Conservation (phyloP, 2,329 filamentous ascomycete genomes). For the Ophioceras dolichostomum region DNA sequence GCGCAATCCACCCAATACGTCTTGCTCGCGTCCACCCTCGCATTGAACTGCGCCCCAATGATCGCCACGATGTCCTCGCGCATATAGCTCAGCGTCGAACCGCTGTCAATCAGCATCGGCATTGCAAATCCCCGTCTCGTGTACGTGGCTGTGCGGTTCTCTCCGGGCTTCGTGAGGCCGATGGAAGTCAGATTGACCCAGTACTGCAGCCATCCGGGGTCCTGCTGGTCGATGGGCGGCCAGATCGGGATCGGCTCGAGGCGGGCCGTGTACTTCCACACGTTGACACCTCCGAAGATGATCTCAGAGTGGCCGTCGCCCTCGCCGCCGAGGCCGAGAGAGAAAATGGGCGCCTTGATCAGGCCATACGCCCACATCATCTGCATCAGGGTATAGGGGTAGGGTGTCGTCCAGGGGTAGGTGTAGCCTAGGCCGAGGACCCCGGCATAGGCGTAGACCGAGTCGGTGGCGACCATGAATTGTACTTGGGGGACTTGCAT, state of each 20-base stretch:
- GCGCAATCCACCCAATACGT: constrained; percentile 22
- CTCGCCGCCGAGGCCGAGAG: constrained; percentile 20
- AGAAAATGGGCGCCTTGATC: constrained; percentile 23
- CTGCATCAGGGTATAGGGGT: constrained; percentile 19
- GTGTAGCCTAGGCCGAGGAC: constrained; percentile 24
- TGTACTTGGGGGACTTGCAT: constrained; percentile 18
- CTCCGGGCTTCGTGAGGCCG: constrained; percentile 16
- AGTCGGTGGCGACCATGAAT: constrained; percentile 22
- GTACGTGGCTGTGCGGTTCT: constrained; percentile 10
- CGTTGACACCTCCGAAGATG: constrained; percentile 34
- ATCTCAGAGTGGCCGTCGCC: constrained; percentile 21
- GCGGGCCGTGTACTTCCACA: constrained; percentile 23
- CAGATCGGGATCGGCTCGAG: constrained; percentile 17
- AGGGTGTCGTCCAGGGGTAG: constrained; percentile 19
- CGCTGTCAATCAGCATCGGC: constrained; percentile 45
- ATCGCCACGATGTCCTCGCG: constrained; percentile 37
- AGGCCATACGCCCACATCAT: constrained; percentile 18
- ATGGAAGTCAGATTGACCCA: constrained; percentile 24
- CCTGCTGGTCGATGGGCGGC: constrained; percentile 20
- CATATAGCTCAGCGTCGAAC: constrained; percentile 51
- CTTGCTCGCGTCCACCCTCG: constrained; percentile 11
- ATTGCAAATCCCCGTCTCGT: constrained; percentile 18
- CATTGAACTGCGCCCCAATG: constrained; percentile 22
- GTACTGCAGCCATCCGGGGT: constrained; percentile 20
- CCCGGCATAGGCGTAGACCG: constrained; percentile 22